phyloP scores from a whole-genome alignment of 2,329 filamentous ascomycete genomes.

The Botryotinia narcissicola region DNA sequence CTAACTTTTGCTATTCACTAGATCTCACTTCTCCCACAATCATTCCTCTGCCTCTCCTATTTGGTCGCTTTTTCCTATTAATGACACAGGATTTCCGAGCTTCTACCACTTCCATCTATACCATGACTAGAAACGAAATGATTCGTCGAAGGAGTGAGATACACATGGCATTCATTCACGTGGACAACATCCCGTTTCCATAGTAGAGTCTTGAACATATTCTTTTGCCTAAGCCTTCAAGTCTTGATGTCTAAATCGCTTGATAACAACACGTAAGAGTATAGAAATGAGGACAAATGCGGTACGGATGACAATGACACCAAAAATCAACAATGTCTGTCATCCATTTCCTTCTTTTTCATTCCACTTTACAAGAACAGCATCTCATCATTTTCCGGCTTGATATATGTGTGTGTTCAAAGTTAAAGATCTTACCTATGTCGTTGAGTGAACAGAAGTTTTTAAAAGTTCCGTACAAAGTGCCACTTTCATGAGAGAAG shows the following conservation, averaged over 20 bases:
- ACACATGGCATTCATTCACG: not conserved
- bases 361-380: not conserved
- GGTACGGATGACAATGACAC: not conserved
- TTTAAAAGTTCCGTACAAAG: fast-evolving
- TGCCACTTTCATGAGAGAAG: not conserved
- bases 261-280: not conserved
- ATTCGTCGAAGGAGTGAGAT: not conserved
- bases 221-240: not conserved
- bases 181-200: not conserved
- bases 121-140: too few species aligned
- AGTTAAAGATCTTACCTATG: not conserved
- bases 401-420: not conserved
- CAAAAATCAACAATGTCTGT: not conserved
- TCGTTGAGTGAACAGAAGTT: not conserved
- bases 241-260: not conserved
- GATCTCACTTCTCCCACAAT: fast-evolving
- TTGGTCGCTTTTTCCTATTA: fast-evolving
- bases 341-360: not conserved
- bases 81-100: not conserved
- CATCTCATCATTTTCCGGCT: not conserved
- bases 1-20: not conserved
- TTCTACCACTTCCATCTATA: not conserved
- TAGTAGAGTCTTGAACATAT: not conserved
- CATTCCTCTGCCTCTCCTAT: not conserved
- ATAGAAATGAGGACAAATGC: not conserved